Evolutionary conservation across 345 rosid species (phyloP), one percentile per base, ranked within the genome.

Genomic region (Eucalyptus decipiens): DNA sequence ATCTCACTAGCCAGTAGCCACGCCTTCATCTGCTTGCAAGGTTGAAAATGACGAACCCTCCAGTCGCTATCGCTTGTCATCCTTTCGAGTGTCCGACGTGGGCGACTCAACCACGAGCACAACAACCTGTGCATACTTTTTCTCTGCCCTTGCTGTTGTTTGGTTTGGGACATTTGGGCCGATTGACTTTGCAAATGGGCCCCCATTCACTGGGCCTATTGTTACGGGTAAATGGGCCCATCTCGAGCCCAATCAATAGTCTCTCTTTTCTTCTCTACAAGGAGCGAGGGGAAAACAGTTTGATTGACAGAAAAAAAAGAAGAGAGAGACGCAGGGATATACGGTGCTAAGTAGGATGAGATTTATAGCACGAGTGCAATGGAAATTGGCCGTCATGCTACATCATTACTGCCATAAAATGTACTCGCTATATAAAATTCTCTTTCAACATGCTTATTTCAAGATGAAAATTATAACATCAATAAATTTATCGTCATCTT

Each of bases 251-350:
- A 11, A 40, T 76, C 16, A 76, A 21, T 6, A 40, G 83, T 76
- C 28, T 37, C 45, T 40, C 15, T 10, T 37, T 37, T 11, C 23
- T 67, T n/a, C 37, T 65, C 76, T n/a, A 32, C 9, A 8, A 65
- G 37, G 13, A 56, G 14, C 0, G 40, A 32, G 80, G 80, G 34
- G 8, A 2, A n/a, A 67, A 7, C 2, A 34, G 80, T 67, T 72
- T 26, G 7, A 72, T 0, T 3, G 28, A 21, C 26, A 5, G 1
- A 19, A 5, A 19, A 19, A 10, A 10, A 37, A 37, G 1, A 19
- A 3, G 12, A 34, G 4, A 11, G 45, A 19, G 45, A 76, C 4
- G 3, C 3, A 40, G 4, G 4, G 16, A 11, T 21, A 21, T 3
- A 21, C 7, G 0, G 2, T 10, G 83, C 16, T 21, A 11, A 12